phyloP scores from a whole-genome alignment of 1,139 yeast species.

The Pichia sp. region DNA sequence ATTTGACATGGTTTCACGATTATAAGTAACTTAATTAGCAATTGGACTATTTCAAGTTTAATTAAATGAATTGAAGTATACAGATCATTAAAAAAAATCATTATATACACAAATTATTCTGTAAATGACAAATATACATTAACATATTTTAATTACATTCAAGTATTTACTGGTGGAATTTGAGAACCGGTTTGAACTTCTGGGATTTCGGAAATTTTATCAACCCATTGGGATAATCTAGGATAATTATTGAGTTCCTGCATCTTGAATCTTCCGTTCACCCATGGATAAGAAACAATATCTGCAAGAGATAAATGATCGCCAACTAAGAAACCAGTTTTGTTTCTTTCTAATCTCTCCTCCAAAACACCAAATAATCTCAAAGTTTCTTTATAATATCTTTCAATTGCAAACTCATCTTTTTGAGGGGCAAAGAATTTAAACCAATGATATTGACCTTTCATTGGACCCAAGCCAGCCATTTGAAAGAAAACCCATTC shows the following conservation, averaged over 20 bases:
- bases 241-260: conserved; percentile 42
- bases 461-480: conserved; percentile 57
- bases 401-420: conserved; percentile 44
- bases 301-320: conserved; percentile 51
- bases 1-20: too few relatives aligned
- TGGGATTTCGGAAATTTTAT: conserved; percentile 33
- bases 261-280: conserved; percentile 18
- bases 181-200: conserved; percentile 36
- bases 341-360: conserved; percentile 38
- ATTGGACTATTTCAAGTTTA: too few relatives aligned
- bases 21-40: too few relatives aligned
- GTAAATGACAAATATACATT: too few relatives aligned
- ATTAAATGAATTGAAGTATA: too few relatives aligned
- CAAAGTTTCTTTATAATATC: conserved; percentile 45
- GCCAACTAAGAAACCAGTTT: conserved; percentile 50
- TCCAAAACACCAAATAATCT: conserved; percentile 51
- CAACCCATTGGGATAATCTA: conserved; percentile 38
- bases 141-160: not conserved
- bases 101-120: too few relatives aligned
- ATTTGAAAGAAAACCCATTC: conserved; percentile 51
- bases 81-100: too few relatives aligned
- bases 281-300: conserved; percentile 41
- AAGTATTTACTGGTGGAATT: conserved; percentile 16
- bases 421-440: conserved; percentile 37
- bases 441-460: conserved; percentile 53